Conservation (phyloP, 495 filamentous ascomycete species). For the Aspergillus heteromorphus region DNA sequence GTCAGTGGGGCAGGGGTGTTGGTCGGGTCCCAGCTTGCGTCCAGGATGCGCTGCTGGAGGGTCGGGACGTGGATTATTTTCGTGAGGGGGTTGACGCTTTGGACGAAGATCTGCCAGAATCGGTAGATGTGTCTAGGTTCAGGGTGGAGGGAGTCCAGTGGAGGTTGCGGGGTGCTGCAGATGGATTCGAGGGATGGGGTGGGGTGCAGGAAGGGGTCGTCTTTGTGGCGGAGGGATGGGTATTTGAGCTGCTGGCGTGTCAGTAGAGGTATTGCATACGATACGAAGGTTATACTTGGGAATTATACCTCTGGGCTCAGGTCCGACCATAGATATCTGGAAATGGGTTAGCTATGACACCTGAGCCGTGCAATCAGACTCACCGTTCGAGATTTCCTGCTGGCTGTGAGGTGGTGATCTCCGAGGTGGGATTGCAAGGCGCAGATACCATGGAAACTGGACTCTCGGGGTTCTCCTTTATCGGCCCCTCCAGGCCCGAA, state of each 20-base stretch:
- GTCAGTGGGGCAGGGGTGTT: conserved; percentile 48
- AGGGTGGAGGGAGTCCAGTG: conserved; percentile 36
- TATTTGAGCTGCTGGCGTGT: neutral
- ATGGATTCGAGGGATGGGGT: neutral
- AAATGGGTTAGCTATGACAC: neutral
- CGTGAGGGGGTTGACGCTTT: conserved; percentile 44
- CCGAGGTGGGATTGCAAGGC: neutral
- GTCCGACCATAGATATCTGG: neutral
- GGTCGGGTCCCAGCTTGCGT: conserved; percentile 15
- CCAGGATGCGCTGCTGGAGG: conserved; percentile 30
- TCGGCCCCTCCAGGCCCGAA: neutral
- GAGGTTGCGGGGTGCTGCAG: conserved; percentile 17
- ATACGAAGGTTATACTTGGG: too few relatives aligned
- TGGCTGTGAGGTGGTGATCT: neutral
- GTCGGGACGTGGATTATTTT: conserved; percentile 47
- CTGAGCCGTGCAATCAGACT: neutral
- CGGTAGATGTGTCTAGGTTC: conserved; percentile 25
- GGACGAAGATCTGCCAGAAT: conserved; percentile 42
- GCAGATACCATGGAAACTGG: neutral
- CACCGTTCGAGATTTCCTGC: neutral
- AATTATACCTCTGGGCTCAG: neutral
- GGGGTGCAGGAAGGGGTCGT: neutral
- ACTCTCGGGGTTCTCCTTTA: conserved; percentile 7
- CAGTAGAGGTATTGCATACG: neutral
- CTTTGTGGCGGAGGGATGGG: neutral